A percentile compares a stretch with the other conserved stretches of the same genome.
phyloP scores from a whole-genome alignment of 2,329 filamentous ascomycete genomes.

The Cyphellophora europaea region DNA sequence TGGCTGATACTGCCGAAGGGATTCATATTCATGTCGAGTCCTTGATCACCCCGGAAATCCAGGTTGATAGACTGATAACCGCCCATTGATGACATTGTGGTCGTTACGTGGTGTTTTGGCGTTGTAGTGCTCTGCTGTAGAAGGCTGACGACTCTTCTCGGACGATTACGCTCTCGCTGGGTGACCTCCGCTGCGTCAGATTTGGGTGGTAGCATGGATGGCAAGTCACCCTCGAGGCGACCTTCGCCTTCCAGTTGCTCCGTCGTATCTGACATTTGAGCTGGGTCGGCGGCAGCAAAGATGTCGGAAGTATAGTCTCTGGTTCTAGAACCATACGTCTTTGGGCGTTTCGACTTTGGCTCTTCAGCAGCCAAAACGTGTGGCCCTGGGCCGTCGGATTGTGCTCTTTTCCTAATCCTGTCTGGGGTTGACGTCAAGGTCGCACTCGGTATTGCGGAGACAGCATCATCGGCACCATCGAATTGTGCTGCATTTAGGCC shows the following conservation, averaged over 20 bases:
- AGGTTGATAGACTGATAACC: slow-evolving; percentile 16
- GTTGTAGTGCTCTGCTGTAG: slow-evolving; percentile 6
- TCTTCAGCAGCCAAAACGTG: no score
- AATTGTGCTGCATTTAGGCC: neutral
- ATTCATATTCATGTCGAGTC: slow-evolving; percentile 12
- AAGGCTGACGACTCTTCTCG: slow-evolving; percentile 3
- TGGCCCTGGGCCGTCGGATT: no score
- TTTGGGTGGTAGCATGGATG: slow-evolving; percentile 7
- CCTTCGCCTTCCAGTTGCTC: no score
- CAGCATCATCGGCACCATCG: neutral
- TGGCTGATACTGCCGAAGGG: slow-evolving; percentile 18
- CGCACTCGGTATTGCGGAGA: no score
- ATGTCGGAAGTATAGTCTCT: no score
- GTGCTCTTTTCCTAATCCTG: slow-evolving; percentile 13
- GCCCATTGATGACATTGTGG: slow-evolving; percentile 16
- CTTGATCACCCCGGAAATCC: slow-evolving; percentile 14
- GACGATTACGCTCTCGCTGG: slow-evolving; percentile 2
- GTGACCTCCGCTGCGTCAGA: slow-evolving; percentile 3
- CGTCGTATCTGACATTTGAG: no score
- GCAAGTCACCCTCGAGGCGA: no score
- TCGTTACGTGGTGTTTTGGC: slow-evolving; percentile 7
- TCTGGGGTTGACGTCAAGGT: no score
- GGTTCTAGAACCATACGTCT: slow-evolving; percentile 9
- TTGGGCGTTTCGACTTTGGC: slow-evolving; percentile 8
- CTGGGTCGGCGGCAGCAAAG: no score